These are phyloP conservation scores for Hydnum rufescens DNA, from an alignment of 768 basidiomycete genomes.

Conservation along the genomic window DNA sequence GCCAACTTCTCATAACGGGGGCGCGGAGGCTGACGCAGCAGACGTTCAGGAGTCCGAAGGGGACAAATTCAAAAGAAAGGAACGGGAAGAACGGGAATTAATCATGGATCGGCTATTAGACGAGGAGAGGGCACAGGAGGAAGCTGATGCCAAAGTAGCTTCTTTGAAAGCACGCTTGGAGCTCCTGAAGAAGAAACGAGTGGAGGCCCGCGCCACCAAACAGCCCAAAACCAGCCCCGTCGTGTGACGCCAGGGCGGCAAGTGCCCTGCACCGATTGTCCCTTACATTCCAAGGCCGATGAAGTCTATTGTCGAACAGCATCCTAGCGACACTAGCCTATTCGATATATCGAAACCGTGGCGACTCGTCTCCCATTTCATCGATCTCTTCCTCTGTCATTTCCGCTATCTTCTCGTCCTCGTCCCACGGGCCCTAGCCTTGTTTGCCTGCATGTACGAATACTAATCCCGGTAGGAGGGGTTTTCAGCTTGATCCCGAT, in stretches of 20 bases:
- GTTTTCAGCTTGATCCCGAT: background rate
- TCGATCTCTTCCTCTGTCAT: slow-evolving; percentile 2
- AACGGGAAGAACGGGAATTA: slow-evolving; percentile 55
- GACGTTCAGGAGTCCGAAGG: slow-evolving; percentile 26
- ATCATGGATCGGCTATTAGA: slow-evolving; percentile 74
- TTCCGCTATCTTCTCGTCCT: background rate
- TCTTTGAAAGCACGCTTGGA: slow-evolving; percentile 47
- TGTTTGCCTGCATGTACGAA: background rate
- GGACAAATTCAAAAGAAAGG: slow-evolving; percentile 29
- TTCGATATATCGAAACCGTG: slow-evolving; percentile 1
- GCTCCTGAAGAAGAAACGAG: slow-evolving; percentile 30
- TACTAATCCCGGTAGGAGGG: background rate
- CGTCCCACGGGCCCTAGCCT: background rate
- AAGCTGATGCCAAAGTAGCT: slow-evolving; percentile 58
- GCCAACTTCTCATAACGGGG: background rate
- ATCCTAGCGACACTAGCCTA: no score
- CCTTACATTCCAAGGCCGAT: no score
- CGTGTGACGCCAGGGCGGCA: no score
- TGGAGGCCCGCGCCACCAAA: slow-evolving; percentile 17
- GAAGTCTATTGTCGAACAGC: no score
- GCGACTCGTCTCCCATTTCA: slow-evolving; percentile 4
- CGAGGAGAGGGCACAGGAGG: slow-evolving; percentile 73
- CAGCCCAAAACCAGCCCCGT: no score
- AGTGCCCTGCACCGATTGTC: no score
- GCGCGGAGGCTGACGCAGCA: slow-evolving; percentile 6